A percentile compares a stretch with the other conserved stretches of the same genome.
Evolutionary conservation across 306 rosid genomes (phyloP).

Genomic region (Styphnolobium japonicum): DNA sequence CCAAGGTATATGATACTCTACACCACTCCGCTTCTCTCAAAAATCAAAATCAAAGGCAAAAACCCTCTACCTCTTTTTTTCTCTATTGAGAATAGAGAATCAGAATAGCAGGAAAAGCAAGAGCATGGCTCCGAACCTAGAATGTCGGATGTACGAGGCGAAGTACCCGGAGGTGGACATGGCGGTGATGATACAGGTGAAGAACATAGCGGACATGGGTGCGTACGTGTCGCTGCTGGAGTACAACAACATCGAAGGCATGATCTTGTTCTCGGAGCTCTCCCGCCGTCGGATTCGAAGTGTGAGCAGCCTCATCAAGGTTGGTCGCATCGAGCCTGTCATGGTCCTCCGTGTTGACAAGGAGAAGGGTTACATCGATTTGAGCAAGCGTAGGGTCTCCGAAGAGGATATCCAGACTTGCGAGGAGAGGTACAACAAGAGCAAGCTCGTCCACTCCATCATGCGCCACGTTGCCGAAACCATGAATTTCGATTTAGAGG

Average conservation of each 20-base stretch:
- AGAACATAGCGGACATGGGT: constrained; percentile 97
- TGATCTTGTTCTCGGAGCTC: constrained; percentile 95
- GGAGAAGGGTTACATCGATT: constrained; percentile 95
- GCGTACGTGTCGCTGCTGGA: constrained; percentile 95
- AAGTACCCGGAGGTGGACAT: constrained; percentile 93
- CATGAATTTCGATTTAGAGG: constrained; percentile 75
- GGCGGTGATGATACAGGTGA: constrained; percentile 98
- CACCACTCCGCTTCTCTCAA: no score
- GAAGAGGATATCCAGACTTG: constrained; percentile 89
- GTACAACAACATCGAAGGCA: constrained; percentile 96
- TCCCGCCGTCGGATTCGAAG: constrained; percentile 98
- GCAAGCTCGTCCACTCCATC: constrained; percentile 94
- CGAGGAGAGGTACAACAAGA: constrained; percentile 93
- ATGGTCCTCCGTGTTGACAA: constrained; percentile 95
- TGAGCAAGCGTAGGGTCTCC: constrained; percentile 91
- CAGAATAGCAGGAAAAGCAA: no score
- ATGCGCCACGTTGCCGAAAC: constrained; percentile 99
- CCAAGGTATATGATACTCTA: no score
- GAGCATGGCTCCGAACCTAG: constrained; percentile 65
- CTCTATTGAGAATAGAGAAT: no score
- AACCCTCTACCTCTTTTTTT: no score
- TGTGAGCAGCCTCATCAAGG: constrained; percentile 82
- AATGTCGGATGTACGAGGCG: constrained; percentile 96
- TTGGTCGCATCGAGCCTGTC: constrained; percentile 92
- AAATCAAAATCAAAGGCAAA: no score